Base-by-base conservation (phyloP, 257 asterid genomes). In the Solanum clarkiae region DNA sequence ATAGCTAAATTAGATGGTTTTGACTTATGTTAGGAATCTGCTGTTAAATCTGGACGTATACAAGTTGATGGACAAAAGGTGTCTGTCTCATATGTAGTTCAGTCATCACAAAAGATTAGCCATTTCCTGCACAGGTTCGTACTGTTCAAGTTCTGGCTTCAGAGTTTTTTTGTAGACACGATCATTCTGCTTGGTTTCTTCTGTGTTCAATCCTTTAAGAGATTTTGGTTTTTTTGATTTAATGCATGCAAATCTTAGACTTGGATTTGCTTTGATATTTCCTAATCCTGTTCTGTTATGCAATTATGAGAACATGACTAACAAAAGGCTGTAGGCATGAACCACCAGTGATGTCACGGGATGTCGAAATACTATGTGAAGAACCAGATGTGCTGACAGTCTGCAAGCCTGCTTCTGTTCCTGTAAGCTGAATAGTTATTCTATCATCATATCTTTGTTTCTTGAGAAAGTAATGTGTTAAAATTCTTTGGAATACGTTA, bases 381-480 rank as follows among this genome's bases (percentile, higher is more conserved):
- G 98, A 94, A 32, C 91, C 94, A 54, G 98, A 97, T 79, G 98
- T 94, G 80, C 55, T 97, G 86, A 91, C 98, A 74, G 89, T 97
- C 85, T 92, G 92, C 88, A 97, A 97, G 91, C 99, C 99, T 54
- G 99, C 98, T 18, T 92, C 99, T 79, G 93, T 92, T 88, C 99
- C 98, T 47, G 99, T 97, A 92, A 97, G 99, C 89, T 84, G 85
- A 81, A 81, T 86, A 49, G 32, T 65, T 79, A 80, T 72, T 26
- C 3, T n/a, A 16, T 85, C 63, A 47, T 81, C 54, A 40, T 65
- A 65, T n/a, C 26, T 53, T 70, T 80, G 24, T 55, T 24, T 9
- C 45, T 70, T 82, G 75, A 29, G 69, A 1, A 60, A 11, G 60
- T 71, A 79, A 18, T 22, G 51, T 80, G 53, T 18, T 42, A 56